phyloP scores from a whole-genome alignment of 768 basidiomycete species.

The Trametes punicea region DNA sequence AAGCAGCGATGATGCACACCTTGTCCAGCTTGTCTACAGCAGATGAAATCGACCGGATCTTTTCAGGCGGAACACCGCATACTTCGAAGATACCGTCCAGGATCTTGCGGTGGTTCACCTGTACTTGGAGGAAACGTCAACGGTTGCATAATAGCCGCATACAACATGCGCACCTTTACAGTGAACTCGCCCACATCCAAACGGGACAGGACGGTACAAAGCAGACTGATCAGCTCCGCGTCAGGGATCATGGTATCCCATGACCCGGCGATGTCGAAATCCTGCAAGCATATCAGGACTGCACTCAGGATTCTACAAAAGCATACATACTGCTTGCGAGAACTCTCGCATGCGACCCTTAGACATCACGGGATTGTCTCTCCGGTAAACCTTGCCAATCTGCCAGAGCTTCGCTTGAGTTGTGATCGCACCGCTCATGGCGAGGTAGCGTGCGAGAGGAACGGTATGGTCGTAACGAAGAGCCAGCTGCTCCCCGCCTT shows the following conservation, averaged over 20 bases:
- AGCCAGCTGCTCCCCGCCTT: constrained; percentile 94
- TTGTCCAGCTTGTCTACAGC: constrained; percentile 99
- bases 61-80: constrained; percentile 88
- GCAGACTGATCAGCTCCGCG: constrained; percentile 80
- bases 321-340: constrained; percentile 65
- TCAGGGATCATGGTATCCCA: constrained; percentile 99
- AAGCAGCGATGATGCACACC: constrained; percentile 37
- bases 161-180: constrained; percentile 73
- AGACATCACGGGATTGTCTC: constrained; percentile 95
- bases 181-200: constrained; percentile 94
- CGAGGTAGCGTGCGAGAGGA: constrained; percentile 91
- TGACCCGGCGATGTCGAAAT: constrained; percentile 88
- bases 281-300: constrained; percentile 43
- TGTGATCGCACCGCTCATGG: constrained; percentile 86
- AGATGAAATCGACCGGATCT: constrained; percentile 88
- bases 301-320: constrained; percentile 22
- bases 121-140: not conserved
- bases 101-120: constrained; percentile 96
- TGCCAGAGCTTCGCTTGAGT: constrained; percentile 88
- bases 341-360: constrained; percentile 99
- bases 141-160: not conserved
- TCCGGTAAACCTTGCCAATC: constrained; percentile 96
- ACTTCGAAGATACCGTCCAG: constrained; percentile 96
- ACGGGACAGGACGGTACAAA: constrained; percentile 75
- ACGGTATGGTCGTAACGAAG: constrained; percentile 96